Conservation (phyloP, 768 basidiomycete genomes). For the Hysterangium stoloniferum region DNA sequence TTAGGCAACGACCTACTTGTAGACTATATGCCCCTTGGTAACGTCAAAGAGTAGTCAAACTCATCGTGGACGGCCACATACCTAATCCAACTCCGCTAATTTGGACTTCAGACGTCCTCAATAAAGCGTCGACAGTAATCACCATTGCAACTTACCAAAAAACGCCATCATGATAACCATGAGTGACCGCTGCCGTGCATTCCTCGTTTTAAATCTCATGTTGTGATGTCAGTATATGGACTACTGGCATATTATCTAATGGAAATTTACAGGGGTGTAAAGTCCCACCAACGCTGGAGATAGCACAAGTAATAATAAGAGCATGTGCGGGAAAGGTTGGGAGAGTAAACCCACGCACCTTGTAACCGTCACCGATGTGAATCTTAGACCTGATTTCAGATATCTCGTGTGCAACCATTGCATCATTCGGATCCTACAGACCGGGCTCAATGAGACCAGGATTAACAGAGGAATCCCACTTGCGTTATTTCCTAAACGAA, state of each 20-base stretch:
- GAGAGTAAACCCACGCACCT: conserved; percentile 25
- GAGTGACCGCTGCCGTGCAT: conserved; percentile 6
- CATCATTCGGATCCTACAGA: conserved; percentile 18
- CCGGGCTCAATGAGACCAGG: neutral
- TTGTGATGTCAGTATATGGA: too few relatives aligned
- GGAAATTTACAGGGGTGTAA: conserved; percentile 2
- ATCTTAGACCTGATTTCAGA: conserved; percentile 26
- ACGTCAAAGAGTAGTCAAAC: neutral
- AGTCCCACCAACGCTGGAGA: conserved; percentile 17
- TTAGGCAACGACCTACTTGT: neutral
- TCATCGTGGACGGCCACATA: neutral
- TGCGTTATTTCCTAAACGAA: neutral
- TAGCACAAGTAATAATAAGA: conserved; percentile 6
- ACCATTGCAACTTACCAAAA: conserved; percentile 17
- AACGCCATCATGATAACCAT: conserved; percentile 18
- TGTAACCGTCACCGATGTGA: conserved; percentile 23
- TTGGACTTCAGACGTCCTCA: conserved; percentile 13
- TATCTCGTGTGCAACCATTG: conserved; percentile 23
- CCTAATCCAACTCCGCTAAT: conserved; percentile 30
- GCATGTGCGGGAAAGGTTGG: too few relatives aligned
- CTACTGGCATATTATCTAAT: too few relatives aligned
- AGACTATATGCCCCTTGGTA: conserved; percentile 4
- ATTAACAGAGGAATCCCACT: neutral
- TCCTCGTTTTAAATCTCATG: neutral
- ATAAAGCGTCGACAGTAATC: neutral